Evolutionary conservation across 495 filamentous ascomycete genomes (phyloP), one percentile per base, ranked within the genome.

Genomic region (Annulohypoxylon nitens): DNA sequence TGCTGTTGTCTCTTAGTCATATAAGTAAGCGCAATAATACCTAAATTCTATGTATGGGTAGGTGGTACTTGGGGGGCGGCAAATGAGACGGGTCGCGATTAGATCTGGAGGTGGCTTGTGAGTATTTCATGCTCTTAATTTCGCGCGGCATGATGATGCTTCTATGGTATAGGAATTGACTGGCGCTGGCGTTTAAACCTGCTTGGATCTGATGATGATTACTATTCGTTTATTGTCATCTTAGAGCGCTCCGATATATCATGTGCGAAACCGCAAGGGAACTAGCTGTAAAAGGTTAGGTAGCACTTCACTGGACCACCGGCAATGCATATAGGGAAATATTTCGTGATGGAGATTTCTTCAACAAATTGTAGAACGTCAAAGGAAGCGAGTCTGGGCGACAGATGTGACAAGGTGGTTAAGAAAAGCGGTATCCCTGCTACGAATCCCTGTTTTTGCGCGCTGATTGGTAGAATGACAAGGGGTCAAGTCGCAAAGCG

Each of bases 371-470:
- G 23, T 51, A 25, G 43, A 54, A 43, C 37, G 14, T 59, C 48
- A 0, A 41, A 61, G 48, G 30, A 53, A 43, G n/a, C 39, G 48
- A 58, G 41, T 53, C 16, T 59, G 68, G 67, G 71, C 71, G 68
- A 72, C 57, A 73, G 66, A 76, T 76, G 76, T 78, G 76, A 78
- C 73, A 51, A 70, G 37, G 59, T 57, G 55, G 72, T 48, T 41
- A 34, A 43, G 58, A 71, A 39, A 71, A 65, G 30, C 18, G 58
- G 62, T 33, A 67, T 60, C 65, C 41, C 34, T 68, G 58, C 61
- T 50, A 18, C 39, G 9, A 14, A 67, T 60, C 75, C 77, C 64
- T 61, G 70, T 77, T 55, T 8, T 18, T 14, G 16, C 6, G 11
- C 34, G 30, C 62, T 76, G 70, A 79, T 79, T 79, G 77, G 77